Evolutionary conservation across 345 rosid species (phyloP).

Genomic region (Bruguiera sexangula): DNA sequence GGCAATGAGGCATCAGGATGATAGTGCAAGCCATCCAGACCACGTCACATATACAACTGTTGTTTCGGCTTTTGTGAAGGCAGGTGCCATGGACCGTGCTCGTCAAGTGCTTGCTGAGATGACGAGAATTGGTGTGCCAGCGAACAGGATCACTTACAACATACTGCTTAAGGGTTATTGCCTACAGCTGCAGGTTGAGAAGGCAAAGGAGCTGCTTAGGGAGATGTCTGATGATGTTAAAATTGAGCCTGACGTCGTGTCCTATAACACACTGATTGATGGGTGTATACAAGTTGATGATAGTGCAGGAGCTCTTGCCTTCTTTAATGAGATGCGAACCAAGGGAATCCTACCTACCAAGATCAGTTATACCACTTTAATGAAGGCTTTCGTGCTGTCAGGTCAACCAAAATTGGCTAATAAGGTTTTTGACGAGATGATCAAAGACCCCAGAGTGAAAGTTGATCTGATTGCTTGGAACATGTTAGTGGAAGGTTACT

Average conservation of each 20-base stretch:
- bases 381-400: constrained; percentile 89
- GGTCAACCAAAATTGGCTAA: constrained; percentile 88
- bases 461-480: constrained; percentile 88
- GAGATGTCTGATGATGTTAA: constrained; percentile 58
- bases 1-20: constrained; percentile 77
- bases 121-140: constrained; percentile 73
- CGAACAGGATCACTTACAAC: constrained; percentile 79
- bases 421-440: constrained; percentile 89
- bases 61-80: constrained; percentile 79
- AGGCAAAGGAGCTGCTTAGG: constrained; percentile 65
- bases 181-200: constrained; percentile 65
- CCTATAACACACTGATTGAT: constrained; percentile 76
- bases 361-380: constrained; percentile 89
- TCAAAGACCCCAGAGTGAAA: constrained; percentile 67
- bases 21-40: constrained; percentile 69
- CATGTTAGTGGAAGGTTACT: constrained; percentile 83
- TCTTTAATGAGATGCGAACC: constrained; percentile 83
- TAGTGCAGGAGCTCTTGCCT: constrained; percentile 74
- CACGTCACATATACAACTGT: constrained; percentile 88
- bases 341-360: constrained; percentile 77
- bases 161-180: constrained; percentile 92
- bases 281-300: constrained; percentile 88
- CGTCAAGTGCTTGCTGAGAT: constrained; percentile 77
- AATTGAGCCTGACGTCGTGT: constrained; percentile 85
- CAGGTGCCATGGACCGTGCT: constrained; percentile 76